Conservation (phyloP, 2,329 filamentous ascomycete species). For the Stachybotrys chartarum region DNA sequence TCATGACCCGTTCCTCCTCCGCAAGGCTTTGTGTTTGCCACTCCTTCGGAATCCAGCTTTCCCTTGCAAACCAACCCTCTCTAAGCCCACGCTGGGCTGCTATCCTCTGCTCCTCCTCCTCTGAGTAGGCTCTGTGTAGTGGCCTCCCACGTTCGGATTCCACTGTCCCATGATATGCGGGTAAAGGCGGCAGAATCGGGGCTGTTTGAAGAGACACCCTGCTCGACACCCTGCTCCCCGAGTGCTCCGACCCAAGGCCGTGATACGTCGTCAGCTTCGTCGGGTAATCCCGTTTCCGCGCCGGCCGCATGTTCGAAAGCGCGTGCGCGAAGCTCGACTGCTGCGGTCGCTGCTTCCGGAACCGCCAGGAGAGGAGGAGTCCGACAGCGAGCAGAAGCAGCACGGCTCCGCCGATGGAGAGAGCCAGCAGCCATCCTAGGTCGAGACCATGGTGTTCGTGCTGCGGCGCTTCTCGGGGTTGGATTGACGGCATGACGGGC, state of each 20-base stretch:
- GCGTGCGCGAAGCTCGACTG: conserved; percentile 7
- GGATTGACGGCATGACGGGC: conserved; percentile 9
- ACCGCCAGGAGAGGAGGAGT: conserved; percentile 31
- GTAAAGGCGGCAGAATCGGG: conserved; percentile 24
- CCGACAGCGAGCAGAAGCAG: conserved; percentile 36
- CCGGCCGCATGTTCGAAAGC: neutral
- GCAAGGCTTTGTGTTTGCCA: conserved; percentile 10
- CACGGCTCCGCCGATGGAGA: conserved; percentile 40
- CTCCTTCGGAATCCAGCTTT: conserved; percentile 18
- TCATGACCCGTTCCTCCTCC: conserved; percentile 12
- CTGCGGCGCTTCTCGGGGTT: neutral
- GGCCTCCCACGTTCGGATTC: conserved; percentile 16
- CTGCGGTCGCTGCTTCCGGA: conserved; percentile 7
- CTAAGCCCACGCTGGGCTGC: conserved; percentile 21
- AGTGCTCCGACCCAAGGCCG: conserved; percentile 11
- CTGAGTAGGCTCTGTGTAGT: conserved; percentile 24
- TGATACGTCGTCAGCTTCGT: conserved; percentile 18
- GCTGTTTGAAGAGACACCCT: conserved; percentile 19
- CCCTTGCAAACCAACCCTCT: conserved; percentile 20
- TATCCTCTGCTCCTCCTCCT: conserved; percentile 18
- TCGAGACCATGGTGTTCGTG: conserved; percentile 12
- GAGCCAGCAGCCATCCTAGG: conserved; percentile 33
- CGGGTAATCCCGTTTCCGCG: neutral
- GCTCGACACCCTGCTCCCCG: conserved; percentile 16
- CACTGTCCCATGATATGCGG: conserved; percentile 21